Conservation (phyloP, 2,329 filamentous ascomycete genomes). For the Escovopsis sp. region DNA sequence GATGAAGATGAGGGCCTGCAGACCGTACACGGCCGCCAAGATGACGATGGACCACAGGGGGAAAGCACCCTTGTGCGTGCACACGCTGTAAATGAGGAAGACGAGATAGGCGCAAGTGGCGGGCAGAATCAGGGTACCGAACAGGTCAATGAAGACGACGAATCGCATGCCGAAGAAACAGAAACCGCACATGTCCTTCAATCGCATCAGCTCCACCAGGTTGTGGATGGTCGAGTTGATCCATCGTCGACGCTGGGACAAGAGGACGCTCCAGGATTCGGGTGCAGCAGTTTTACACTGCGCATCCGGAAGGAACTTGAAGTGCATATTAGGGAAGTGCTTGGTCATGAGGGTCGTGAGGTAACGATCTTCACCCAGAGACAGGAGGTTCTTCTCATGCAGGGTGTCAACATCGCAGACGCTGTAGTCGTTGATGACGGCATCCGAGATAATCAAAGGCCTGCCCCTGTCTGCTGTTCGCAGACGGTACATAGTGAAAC, state of each 20-base stretch:
- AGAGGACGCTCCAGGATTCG: constrained; percentile 80
- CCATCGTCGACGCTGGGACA: constrained; percentile 98
- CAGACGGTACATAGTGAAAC: constrained; percentile 98
- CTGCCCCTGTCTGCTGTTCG: constrained; percentile 88
- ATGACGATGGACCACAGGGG: constrained; percentile 80
- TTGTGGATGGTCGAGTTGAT: constrained; percentile 99
- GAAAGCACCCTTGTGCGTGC: constrained; percentile 56
- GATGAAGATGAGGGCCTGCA: constrained; percentile 93
- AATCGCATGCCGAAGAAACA: constrained; percentile 98
- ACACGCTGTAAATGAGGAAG: constrained; percentile 73
- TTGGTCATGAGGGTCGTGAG: constrained; percentile 97
- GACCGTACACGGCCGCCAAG: constrained; percentile 81
- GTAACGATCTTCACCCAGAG: constrained; percentile 92
- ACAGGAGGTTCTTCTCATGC: constrained; percentile 90
- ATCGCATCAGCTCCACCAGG: constrained; percentile 72
- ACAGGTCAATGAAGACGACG: constrained; percentile 85
- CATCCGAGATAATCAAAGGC: constrained; percentile 84
- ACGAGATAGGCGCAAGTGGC: constrained; percentile 76
- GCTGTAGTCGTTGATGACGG: constrained; percentile 75
- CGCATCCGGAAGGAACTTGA: constrained; percentile 89
- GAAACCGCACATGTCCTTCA: constrained; percentile 95
- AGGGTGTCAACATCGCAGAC: constrained; percentile 85
- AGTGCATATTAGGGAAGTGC: constrained; percentile 88
- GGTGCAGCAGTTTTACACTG: constrained; percentile 89
- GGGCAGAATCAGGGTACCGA: constrained; percentile 82